phyloP scores from a whole-genome alignment of 805 yeast genomes.

The Saccharomyces kudriavzevii region DNA sequence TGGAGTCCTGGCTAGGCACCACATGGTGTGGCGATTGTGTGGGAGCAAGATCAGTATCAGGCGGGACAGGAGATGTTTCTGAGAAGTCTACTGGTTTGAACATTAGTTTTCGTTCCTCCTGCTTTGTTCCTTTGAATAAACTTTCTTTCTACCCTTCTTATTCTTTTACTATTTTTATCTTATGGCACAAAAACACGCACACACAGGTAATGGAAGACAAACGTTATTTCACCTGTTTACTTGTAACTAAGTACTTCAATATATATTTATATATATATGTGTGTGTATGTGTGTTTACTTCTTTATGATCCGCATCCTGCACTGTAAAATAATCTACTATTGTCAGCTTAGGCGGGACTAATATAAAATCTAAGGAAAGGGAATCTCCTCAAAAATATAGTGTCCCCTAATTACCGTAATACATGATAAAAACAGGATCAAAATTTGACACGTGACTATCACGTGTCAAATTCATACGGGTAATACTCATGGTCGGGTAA shows the following conservation, averaged over 20 bases:
- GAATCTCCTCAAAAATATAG: background rate
- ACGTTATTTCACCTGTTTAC: background rate
- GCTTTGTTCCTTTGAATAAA: background rate
- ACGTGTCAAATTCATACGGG: background rate
- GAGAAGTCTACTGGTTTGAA: constrained; percentile 1
- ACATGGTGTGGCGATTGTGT: background rate
- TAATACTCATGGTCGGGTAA: background rate
- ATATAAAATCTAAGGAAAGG: background rate
- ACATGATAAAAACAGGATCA: background rate
- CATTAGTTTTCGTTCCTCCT: background rate
- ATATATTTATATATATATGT: background rate
- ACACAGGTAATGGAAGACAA: background rate
- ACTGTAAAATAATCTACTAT: background rate
- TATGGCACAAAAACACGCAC: background rate
- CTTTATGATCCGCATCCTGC: background rate
- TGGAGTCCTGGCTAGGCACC: background rate
- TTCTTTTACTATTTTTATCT: background rate
- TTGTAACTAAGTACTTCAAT: background rate
- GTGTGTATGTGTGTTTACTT: background rate
- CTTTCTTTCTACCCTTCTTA: background rate
- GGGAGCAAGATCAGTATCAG: background rate
- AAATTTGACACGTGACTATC: background rate
- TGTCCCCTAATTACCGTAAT: background rate
- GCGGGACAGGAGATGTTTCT: background rate
- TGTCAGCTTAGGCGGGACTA: background rate